Base-by-base conservation (phyloP, 371 early-diverging fungal genomes). In the Mucor indicus region DNA sequence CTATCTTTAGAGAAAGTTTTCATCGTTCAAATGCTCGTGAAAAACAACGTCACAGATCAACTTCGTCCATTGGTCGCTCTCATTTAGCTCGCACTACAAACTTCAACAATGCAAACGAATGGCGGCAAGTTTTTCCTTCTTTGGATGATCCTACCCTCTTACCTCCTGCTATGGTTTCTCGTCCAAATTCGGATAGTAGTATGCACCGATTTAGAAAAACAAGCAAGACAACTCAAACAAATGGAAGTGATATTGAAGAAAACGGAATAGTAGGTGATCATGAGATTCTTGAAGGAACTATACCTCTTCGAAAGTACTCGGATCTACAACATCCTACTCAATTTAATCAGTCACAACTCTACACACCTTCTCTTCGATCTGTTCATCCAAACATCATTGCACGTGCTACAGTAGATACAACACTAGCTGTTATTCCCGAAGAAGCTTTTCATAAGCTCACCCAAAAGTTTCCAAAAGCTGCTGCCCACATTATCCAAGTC, bases 401-500 rank as follows among this genome's bases (percentile, higher is more conserved):
- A 4, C 79, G 91, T 13, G 96, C 98, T 4, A 81, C 87, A 4
- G 79, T 80, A 1, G 92, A 93, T 58, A 90, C 93, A 1, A 97
- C 96, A 1, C 75, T 98, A 37, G 93, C 92, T 13, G 92, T 96
- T 21, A 92, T 98, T 40, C 98, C 98, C 3, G 94, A 87, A 32
- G 87, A 89, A 50, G 96, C 97, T 0, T 98, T 98, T 56, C 85
- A 84, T 44, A 80, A 87, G 27, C 67, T 98, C 27, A 85, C 89
- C 1, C 85, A 86, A 58, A 92, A 92, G 55, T 95, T 91, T 64
- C 97, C 98, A 8, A 86, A 85, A 53, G 90, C 98, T 0, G 93
- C 91, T 1, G 93, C 96, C 16, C 96, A 96, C 54, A 95, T 98
- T 39, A 87, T 91, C 2, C 96, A 94, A 57, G 96, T 97, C 30